phyloP scores from a whole-genome alignment of 2,329 filamentous ascomycete genomes.

The Parascedosporium putredinis region DNA sequence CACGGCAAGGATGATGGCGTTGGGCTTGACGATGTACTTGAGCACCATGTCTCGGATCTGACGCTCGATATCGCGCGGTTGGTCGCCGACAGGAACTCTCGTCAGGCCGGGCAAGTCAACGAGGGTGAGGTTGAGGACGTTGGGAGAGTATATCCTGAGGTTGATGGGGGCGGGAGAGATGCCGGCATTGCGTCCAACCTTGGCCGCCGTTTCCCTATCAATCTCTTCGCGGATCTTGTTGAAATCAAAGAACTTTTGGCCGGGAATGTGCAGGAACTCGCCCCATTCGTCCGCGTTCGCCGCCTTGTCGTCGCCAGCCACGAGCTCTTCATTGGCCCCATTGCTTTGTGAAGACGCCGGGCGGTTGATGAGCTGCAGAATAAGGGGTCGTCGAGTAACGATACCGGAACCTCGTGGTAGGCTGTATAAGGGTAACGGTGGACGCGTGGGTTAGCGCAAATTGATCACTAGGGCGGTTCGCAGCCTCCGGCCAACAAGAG shows the following conservation, averaged over 20 bases:
- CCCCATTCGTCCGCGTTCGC: constrained; percentile 95
- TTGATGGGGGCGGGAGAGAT: constrained; percentile 97
- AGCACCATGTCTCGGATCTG: constrained; percentile 98
- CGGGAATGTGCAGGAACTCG: constrained; percentile 95
- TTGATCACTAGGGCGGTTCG: constrained; percentile 9
- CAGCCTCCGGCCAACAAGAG: too few relatives aligned
- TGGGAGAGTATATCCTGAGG: constrained; percentile 94
- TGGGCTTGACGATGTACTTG: constrained; percentile 97
- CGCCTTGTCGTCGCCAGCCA: constrained; percentile 65
- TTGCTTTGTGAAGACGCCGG: constrained; percentile 54
- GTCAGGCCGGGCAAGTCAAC: constrained; percentile 95
- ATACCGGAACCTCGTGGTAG: constrained; percentile 95
- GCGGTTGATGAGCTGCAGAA: constrained; percentile 96
- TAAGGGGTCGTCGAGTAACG: constrained; percentile 87
- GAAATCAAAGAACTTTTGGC: constrained; percentile 96
- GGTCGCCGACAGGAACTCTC: constrained; percentile 92
- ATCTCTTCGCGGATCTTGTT: constrained; percentile 98
- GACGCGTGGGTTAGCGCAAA: constrained; percentile 10
- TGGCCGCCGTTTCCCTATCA: constrained; percentile 87
- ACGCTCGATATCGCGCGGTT: constrained; percentile 90
- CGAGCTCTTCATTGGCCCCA: constrained; percentile 56
- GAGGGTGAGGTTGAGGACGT: constrained; percentile 90
- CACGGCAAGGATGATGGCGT: constrained; percentile 94
- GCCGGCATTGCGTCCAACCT: constrained; percentile 91
- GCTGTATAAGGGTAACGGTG: constrained; percentile 45